Evolutionary conservation across 768 basidiomycete species (phyloP).

Genomic region (Exidia glandulosa): DNA sequence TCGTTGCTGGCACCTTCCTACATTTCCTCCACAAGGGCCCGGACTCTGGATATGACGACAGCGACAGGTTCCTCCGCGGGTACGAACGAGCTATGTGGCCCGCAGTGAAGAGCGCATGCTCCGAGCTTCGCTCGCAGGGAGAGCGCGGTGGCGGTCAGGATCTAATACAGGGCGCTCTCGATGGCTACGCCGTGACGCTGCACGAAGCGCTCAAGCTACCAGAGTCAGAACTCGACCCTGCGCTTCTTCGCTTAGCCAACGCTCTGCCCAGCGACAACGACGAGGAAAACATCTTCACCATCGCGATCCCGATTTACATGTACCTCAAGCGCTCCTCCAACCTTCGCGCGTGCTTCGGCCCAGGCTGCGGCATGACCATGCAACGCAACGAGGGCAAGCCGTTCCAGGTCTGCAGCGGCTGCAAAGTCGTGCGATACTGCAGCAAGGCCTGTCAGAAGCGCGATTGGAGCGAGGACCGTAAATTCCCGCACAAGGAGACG

Average conservation of each 20-base stretch:
- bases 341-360: not conserved
- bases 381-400: not conserved
- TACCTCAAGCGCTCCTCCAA: not conserved
- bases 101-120: no score
- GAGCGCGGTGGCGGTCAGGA: no score
- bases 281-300: not conserved
- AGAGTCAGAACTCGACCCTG: no score
- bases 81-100: no score
- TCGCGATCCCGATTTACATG: not conserved
- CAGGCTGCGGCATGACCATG: not conserved
- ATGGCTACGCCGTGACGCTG: no score
- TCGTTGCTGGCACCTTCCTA: no score
- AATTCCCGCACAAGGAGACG: not conserved
- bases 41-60: no score
- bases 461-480: conserved; percentile 26
- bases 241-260: not conserved
- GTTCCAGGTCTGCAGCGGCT: conserved; percentile 20
- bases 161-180: no score
- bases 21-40: no score
- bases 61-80: no score
- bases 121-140: no score
- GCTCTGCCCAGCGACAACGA: not conserved
- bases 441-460: conserved; percentile 32
- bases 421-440: conserved; percentile 32
- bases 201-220: no score